Conservation (phyloP, 2,329 filamentous ascomycete genomes). For the Fonsecaea erecta region DNA sequence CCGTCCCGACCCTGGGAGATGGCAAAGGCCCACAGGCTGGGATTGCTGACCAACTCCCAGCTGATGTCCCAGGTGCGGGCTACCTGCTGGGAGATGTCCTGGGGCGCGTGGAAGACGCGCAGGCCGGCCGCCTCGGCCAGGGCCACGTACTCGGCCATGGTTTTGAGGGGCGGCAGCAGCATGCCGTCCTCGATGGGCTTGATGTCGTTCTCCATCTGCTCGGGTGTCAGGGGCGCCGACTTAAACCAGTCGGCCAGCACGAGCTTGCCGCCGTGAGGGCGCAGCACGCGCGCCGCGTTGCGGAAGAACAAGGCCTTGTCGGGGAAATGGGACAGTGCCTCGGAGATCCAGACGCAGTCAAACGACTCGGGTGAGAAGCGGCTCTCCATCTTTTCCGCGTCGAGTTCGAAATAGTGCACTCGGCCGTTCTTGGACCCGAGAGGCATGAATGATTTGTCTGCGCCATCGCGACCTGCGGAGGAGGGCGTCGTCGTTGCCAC, state of each 20-base stretch:
- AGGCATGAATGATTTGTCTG: conserved; percentile 45
- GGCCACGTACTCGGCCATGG: conserved; percentile 58
- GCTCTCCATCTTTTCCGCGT: conserved; percentile 65
- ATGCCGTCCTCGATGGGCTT: conserved; percentile 67
- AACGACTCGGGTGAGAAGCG: conserved; percentile 55
- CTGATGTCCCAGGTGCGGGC: conserved; percentile 68
- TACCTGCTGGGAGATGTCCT: conserved; percentile 61
- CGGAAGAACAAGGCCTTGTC: conserved; percentile 64
- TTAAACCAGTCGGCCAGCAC: conserved; percentile 68
- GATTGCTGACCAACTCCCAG: conserved; percentile 64
- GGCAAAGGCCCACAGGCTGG: conserved; percentile 65
- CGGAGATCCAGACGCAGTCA: conserved; percentile 66
- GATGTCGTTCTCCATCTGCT: conserved; percentile 57
- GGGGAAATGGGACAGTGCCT: conserved; percentile 65
- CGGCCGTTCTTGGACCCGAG: conserved; percentile 49
- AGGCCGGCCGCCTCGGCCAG: conserved; percentile 58
- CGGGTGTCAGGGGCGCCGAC: conserved; percentile 52
- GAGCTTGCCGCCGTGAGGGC: conserved; percentile 54
- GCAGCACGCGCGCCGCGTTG: conserved; percentile 57
- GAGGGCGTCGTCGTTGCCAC: neutral
- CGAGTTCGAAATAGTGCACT: conserved; percentile 62
- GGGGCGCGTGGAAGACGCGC: conserved; percentile 51
- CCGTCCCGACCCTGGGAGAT: conserved; percentile 65
- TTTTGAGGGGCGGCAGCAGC: conserved; percentile 63
- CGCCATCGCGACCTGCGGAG: conserved; percentile 29